Evolutionary conservation across 2,329 filamentous ascomycete genomes (phyloP), one percentile per base, ranked within the genome.

Genomic region (Leptographium procerum): DNA sequence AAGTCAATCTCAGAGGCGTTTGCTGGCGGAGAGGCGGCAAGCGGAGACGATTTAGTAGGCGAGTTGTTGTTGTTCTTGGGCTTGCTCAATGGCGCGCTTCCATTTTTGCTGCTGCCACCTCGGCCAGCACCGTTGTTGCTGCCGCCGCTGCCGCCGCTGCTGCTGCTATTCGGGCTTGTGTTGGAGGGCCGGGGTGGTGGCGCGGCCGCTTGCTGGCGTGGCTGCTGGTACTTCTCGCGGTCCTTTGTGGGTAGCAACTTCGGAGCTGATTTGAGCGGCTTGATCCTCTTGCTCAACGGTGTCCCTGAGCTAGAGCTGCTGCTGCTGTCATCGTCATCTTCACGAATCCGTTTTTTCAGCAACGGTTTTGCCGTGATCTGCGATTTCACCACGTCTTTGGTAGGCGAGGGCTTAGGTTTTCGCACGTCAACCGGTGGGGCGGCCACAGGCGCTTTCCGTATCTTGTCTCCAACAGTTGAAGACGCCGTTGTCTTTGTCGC

Each of bases 11-110:
- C 83, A 1, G 82, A 85, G 1, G 82, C 83, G 62, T 85, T 86
- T 9, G 83, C 85, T 0, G 83, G 83, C 14, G 83, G 82, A 8
- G 83, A 85, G 1, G 82, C 82, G n/a, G 82, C 82, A 22, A 86
- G 72, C 4, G 83, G 83, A 11, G 83, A 86, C 2, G 83, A 85
- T 67, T 86, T 86, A 55, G 75, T 74, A 0, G 81, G 82, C 8
- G 81, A 84, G 0, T 77, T 84, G 61, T 52, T 84, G 61, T 52
- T 60, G 33, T 56, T 59, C 68, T 81, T 81, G 66, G 71, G 73
- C 67, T 75, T 79, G 64, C 66, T 70, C 16, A 31, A 5, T 1
- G 43, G 47, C 3, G 31, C 29, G 34, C 26, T 51, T 8, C 26
- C 28, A 28, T 11, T 45, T 4, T 31, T 55, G 52, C 14, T 26